phyloP scores from a whole-genome alignment of 108 stramenopile genomes.

The Cyclotella baltica region DNA sequence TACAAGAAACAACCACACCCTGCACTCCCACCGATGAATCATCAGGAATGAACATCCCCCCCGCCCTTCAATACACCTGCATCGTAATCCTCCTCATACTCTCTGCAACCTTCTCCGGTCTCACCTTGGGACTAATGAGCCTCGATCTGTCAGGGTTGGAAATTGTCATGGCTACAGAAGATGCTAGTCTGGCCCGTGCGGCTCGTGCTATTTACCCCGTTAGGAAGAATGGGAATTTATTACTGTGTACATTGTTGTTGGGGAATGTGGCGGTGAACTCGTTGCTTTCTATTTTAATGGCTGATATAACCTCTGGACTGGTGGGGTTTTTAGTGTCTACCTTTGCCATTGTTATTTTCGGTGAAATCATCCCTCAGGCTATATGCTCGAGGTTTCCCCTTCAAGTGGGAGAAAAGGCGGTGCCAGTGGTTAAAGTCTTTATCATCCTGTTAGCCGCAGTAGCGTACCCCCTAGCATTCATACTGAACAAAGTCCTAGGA shows the following conservation, averaged over 20 bases:
- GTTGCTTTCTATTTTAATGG: slow-evolving; percentile 93
- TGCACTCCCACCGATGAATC: slow-evolving; percentile 2
- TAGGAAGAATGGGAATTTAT: slow-evolving; percentile 92
- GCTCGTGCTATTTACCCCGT: slow-evolving; percentile 90
- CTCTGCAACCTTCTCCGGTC: slow-evolving; percentile 89
- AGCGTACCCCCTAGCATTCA: slow-evolving; percentile 78
- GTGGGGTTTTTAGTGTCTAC: slow-evolving; percentile 93
- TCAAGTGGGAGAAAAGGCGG: slow-evolving; percentile 79
- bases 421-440: slow-evolving; percentile 91
- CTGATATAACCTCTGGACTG: slow-evolving; percentile 85
- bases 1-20: slow-evolving; percentile 10
- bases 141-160: slow-evolving; percentile 97
- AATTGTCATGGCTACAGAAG: slow-evolving; percentile 90
- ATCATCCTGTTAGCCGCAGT: slow-evolving; percentile 76
- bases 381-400: slow-evolving; percentile 93
- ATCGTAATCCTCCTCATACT: slow-evolving; percentile 69
- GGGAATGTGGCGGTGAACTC: slow-evolving; percentile 98
- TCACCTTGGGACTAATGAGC: slow-evolving; percentile 96
- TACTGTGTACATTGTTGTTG: slow-evolving; percentile 96
- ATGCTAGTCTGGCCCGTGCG: slow-evolving; percentile 56
- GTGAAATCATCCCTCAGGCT: slow-evolving; percentile 98
- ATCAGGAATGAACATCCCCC: slow-evolving; percentile 38
- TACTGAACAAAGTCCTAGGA: slow-evolving; percentile 82
- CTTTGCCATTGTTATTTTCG: slow-evolving; percentile 92
- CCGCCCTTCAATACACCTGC: slow-evolving; percentile 64